Percentiles rank a stretch among this genome's conserved stretches.
Conservation (phyloP, 2,329 filamentous ascomycete genomes). For the Cytospora paraplurivora region DNA sequence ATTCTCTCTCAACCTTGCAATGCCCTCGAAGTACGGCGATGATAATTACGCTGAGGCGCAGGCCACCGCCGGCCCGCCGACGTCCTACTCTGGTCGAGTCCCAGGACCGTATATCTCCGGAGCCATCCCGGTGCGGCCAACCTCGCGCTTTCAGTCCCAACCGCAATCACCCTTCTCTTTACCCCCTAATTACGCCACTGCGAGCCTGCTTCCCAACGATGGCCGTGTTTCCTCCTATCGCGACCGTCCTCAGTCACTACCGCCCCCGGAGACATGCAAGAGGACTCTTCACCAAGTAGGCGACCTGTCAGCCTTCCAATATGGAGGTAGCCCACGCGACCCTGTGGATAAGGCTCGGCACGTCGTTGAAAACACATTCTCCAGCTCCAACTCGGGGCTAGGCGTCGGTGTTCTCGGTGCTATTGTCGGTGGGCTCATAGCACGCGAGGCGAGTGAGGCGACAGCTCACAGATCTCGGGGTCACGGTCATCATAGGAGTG, state of each 20-base stretch:
- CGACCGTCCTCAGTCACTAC: slow-evolving; percentile 30
- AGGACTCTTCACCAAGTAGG: slow-evolving; percentile 23
- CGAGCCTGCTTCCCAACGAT: slow-evolving; percentile 17
- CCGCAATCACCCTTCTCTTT: slow-evolving; percentile 42
- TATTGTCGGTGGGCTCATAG: slow-evolving; percentile 57
- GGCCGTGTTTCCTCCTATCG: slow-evolving; percentile 12
- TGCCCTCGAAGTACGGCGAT: slow-evolving; percentile 11
- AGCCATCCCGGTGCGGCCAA: not conserved
- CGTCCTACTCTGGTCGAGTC: slow-evolving; percentile 2
- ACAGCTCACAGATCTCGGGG: slow-evolving; percentile 29
- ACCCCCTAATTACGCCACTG: slow-evolving; percentile 24
- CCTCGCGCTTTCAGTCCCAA: slow-evolving; percentile 39
- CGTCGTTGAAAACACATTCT: slow-evolving; percentile 50
- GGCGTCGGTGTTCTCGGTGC: slow-evolving; percentile 56
- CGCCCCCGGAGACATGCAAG: slow-evolving; percentile 24
- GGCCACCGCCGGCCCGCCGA: not conserved
- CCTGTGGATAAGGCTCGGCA: slow-evolving; percentile 46
- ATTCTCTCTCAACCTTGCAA: not conserved
- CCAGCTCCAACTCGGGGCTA: slow-evolving; percentile 50
- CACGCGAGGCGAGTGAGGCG: slow-evolving; percentile 50
- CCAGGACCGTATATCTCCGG: slow-evolving; percentile 5
- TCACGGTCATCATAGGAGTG: slow-evolving; percentile 27
- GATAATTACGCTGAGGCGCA: slow-evolving; percentile 3
- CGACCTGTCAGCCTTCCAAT: slow-evolving; percentile 33
- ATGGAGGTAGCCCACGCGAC: slow-evolving; percentile 32